Conservation (phyloP, 2,329 filamentous ascomycete species). For the Botrytis sinoallii region DNA sequence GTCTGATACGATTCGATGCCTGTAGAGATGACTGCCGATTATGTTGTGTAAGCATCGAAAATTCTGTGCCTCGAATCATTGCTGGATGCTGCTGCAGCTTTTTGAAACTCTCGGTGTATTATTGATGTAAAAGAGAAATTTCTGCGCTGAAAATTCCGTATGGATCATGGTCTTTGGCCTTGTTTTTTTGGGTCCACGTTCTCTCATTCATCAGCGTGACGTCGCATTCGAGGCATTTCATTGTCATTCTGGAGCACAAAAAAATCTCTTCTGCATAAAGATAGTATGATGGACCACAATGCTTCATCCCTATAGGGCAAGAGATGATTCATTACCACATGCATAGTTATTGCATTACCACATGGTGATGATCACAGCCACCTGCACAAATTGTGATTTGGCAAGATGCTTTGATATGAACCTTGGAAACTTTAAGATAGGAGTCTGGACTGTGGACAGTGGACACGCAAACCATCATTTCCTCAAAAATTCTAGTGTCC, state of each 20-base stretch:
- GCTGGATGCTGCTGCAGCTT: background rate
- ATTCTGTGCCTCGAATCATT: background rate
- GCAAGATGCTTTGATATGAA: background rate
- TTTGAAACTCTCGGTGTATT: background rate
- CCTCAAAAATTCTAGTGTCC: background rate
- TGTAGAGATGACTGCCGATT: background rate
- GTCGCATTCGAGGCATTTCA: background rate
- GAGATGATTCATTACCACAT: slow-evolving; percentile 2
- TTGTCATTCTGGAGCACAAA: slow-evolving; percentile 8
- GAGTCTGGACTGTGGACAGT: slow-evolving; percentile 5
- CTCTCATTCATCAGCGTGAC: background rate
- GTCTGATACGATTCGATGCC: background rate
- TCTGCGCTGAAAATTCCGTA: background rate
- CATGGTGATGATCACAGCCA: background rate
- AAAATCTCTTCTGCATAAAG: slow-evolving; percentile 13
- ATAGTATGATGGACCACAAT: slow-evolving; percentile 3
- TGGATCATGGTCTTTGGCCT: background rate
- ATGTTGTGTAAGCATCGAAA: background rate
- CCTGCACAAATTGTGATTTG: background rate
- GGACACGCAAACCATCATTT: slow-evolving; percentile 5
- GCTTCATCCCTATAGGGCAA: background rate
- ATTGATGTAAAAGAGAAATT: slow-evolving; percentile 1
- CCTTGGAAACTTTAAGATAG: background rate
- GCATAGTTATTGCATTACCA: background rate
- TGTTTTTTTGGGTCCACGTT: background rate